phyloP scores from a whole-genome alignment of 148 eudicot genomes.

The Rhododendron kiyosumense region DNA sequence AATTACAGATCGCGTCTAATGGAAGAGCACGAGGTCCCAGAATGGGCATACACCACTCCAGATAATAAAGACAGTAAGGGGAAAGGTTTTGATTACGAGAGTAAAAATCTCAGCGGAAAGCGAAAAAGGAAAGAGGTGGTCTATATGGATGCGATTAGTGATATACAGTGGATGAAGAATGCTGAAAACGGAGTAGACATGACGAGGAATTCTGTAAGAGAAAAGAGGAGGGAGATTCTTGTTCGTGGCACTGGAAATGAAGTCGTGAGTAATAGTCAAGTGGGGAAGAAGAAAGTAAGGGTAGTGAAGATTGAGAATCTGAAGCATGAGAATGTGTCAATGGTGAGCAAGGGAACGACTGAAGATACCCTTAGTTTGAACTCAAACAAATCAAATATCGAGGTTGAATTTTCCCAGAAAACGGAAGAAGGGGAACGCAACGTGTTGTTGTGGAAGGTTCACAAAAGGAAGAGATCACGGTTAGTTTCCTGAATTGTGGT shows the following conservation, averaged over 20 bases:
- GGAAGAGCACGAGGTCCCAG: slow-evolving; percentile 92
- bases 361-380: slow-evolving; percentile 36
- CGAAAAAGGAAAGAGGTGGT: slow-evolving; percentile 81
- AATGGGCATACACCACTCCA: slow-evolving; percentile 73
- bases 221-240: slow-evolving; percentile 40
- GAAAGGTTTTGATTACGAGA: slow-evolving; percentile 81
- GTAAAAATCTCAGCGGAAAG: slow-evolving; percentile 66
- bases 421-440: slow-evolving; percentile 33
- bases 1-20: slow-evolving; percentile 82
- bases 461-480: slow-evolving; percentile 79
- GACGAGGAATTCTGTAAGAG: slow-evolving; percentile 23
- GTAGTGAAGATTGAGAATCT: slow-evolving; percentile 41
- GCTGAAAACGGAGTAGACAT: slow-evolving; percentile 66
- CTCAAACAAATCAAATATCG: slow-evolving; percentile 34
- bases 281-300: slow-evolving; percentile 19
- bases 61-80: slow-evolving; percentile 46
- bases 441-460: slow-evolving; percentile 62
- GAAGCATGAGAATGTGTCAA: slow-evolving; percentile 37
- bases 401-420: slow-evolving; percentile 21
- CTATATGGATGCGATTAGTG: slow-evolving; percentile 73
- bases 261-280: slow-evolving; percentile 8
- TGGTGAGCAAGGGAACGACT: slow-evolving; percentile 53
- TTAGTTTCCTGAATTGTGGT: slow-evolving; percentile 26
- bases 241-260: slow-evolving; percentile 17
- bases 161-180: slow-evolving; percentile 64